Evolutionary conservation across 1,284 basidiomycete genomes (phyloP).

Genomic region (Ustilago nuda): DNA sequence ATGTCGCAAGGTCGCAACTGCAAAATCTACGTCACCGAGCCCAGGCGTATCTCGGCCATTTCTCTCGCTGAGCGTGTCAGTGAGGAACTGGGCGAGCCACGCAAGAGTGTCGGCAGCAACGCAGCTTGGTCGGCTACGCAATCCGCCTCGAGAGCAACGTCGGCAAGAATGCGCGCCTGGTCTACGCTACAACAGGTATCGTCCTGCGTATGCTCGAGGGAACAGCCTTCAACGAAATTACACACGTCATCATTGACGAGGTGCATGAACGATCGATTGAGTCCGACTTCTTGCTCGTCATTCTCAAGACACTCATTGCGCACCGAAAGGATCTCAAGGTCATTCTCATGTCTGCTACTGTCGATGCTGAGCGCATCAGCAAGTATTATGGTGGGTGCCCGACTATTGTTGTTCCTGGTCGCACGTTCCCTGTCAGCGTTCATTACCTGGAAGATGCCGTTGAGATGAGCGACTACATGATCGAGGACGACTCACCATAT

Average conservation of each 20-base stretch:
- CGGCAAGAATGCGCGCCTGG: constrained; percentile 56
- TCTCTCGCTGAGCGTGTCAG: constrained; percentile 97
- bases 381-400: constrained; percentile 91
- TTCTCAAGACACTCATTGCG: constrained; percentile 86
- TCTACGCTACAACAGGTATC: constrained; percentile 88
- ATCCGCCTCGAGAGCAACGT: constrained; percentile 89
- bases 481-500: constrained; percentile 82
- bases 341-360: constrained; percentile 96
- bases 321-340: constrained; percentile 87
- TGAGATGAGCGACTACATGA: constrained; percentile 84
- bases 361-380: constrained; percentile 93
- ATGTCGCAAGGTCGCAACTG: constrained; percentile 85
- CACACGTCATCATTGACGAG: constrained; percentile 90
- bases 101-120: constrained; percentile 81
- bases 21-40: constrained; percentile 96
- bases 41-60: constrained; percentile 94
- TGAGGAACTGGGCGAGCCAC: constrained; percentile 87
- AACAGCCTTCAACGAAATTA: constrained; percentile 90
- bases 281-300: constrained; percentile 95
- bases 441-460: constrained; percentile 92
- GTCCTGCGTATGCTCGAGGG: constrained; percentile 96
- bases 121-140: constrained; percentile 91
- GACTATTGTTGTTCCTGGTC: constrained; percentile 81
- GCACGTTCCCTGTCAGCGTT: constrained; percentile 94
- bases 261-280: constrained; percentile 96